Evolutionary conservation across 192 early-diverging fungal species (phyloP).

Genomic region (Entomortierella chlamydospora): DNA sequence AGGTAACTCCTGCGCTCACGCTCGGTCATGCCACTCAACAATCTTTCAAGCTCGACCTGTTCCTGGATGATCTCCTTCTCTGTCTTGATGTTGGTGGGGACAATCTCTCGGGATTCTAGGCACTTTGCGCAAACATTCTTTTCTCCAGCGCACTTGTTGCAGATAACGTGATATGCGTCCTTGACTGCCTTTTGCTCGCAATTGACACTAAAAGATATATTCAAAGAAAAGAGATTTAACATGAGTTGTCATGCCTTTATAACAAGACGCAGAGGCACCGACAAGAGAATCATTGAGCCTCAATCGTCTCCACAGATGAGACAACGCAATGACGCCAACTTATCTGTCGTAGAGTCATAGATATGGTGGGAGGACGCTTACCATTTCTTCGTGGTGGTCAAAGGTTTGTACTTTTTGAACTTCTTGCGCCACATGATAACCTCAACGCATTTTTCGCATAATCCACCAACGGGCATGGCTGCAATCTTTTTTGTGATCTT

Average conservation of each 20-base stretch:
- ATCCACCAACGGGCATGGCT: constrained; percentile 80
- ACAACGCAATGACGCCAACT: no score
- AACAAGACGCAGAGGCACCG: no score
- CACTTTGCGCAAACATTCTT: constrained; percentile 96
- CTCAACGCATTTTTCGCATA: constrained; percentile 81
- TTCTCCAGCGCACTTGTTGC: constrained; percentile 82
- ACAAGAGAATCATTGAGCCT: no score
- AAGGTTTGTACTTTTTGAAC: constrained; percentile 97
- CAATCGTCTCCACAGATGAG: no score
- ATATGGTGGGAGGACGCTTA: no score
- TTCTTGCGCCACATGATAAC: constrained; percentile 89
- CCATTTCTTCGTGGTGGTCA: constrained; percentile 92
- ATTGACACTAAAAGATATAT: constrained; percentile 56
- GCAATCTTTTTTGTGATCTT: constrained; percentile 82
- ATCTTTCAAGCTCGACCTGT: constrained; percentile 76
- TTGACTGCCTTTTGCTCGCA: constrained; percentile 88
- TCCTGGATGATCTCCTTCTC: constrained; percentile 75
- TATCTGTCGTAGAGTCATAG: no score
- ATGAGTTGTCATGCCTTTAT: no score
- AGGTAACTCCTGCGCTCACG: constrained; percentile 86
- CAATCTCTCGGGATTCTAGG: constrained; percentile 74
- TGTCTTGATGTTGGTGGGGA: constrained; percentile 70
- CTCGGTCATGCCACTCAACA: constrained; percentile 80
- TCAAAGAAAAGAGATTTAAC: constrained; percentile 9
- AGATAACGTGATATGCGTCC: constrained; percentile 96